Percentiles rank a stretch among this genome's conserved stretches.
phyloP scores from a whole-genome alignment of 345 rosid species.

The Eucalyptus cloeziana region DNA sequence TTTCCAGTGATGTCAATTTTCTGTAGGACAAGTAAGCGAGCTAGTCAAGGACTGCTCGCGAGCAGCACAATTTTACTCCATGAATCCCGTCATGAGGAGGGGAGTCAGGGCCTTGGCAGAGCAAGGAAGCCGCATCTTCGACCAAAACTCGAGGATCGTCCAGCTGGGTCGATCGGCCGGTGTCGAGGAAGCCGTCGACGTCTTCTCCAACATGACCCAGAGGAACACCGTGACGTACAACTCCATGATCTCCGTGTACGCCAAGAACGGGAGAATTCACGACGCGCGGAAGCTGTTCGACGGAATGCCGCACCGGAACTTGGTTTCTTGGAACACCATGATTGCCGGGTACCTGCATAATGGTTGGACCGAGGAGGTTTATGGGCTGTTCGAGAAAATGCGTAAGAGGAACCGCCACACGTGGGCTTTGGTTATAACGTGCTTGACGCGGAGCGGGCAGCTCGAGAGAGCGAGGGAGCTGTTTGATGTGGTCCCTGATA shows the following conservation, averaged over 20 bases:
- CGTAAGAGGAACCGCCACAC: conserved; percentile 8
- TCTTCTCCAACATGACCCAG: conserved; percentile 16
- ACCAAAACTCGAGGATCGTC: conserved; percentile 14
- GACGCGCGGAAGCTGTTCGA: conserved; percentile 22
- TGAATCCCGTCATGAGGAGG: neutral
- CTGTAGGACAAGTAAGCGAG: fast-evolving
- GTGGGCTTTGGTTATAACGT: conserved; percentile 22
- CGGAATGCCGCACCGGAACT: conserved; percentile 12
- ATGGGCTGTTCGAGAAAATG: conserved; percentile 15
- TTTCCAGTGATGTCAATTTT: neutral
- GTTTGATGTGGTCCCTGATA: conserved; percentile 19
- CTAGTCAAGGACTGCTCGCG: neutral
- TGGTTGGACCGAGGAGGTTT: conserved; percentile 6
- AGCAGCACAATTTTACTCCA: neutral
- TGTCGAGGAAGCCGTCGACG: conserved; percentile 15
- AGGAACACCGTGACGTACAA: conserved; percentile 26
- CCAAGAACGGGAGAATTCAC: conserved; percentile 8
- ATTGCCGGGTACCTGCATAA: conserved; percentile 12
- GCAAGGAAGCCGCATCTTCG: conserved; percentile 1
- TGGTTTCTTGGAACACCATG: conserved; percentile 27
- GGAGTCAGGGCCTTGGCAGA: neutral
- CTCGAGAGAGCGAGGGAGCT: conserved; percentile 18
- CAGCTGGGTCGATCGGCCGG: conserved; percentile 17
- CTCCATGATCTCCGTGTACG: conserved; percentile 19
- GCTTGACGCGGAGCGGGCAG: conserved; percentile 11